Evolutionary conservation across 176 grass and related monocot genomes (phyloP), one percentile per base, ranked within the genome.

Genomic region (Paspalum notatum): DNA sequence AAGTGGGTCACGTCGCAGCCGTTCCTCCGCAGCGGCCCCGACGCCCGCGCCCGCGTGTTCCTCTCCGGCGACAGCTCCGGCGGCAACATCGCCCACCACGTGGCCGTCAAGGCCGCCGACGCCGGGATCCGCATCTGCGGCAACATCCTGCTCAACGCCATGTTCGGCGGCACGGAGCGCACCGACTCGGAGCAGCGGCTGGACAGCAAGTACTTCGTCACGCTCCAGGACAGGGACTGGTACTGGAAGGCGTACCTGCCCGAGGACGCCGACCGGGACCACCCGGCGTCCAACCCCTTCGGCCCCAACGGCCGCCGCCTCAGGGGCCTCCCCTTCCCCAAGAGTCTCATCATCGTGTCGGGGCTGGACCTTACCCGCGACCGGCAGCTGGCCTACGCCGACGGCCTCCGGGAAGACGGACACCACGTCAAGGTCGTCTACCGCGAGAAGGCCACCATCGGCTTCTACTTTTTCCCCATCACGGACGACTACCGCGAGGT

Each of bases 241-340:
- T 99, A 99, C 88, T 99, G 96, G 96, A 99, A 93, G 82, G 96
- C 96, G 14, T 99, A 89, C 80, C 93, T 99, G 62, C 96, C 96
- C 21, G 90, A 99, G 82, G 90, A 76, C n/a, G 78, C 96, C 4
- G 93, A 99, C 68, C 76, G 96, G 75, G 96, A 99, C 70, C 96
- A 99, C 68, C 90, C 86, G n/a, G 91, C 90, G 58, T 99, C 92
- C 86, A 99, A 99, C 75, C 90, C 93, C 14, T 99, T 99, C 44
- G 96, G 96, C 4, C 93, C 96, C 21, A 99, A 93, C 39, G 89
- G 96, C 4, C 54, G 61, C 41, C 78, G 74, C 12, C 85, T 95
- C 25, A 41, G 42, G 18, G 79, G 84, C 1, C 83, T 99, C 8
- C 85, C 93, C 0, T 95, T 95, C 81, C 85, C 96, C 15, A 99